Conservation (phyloP, 1,284 basidiomycete genomes). For the Neonothopanus nambi region DNA sequence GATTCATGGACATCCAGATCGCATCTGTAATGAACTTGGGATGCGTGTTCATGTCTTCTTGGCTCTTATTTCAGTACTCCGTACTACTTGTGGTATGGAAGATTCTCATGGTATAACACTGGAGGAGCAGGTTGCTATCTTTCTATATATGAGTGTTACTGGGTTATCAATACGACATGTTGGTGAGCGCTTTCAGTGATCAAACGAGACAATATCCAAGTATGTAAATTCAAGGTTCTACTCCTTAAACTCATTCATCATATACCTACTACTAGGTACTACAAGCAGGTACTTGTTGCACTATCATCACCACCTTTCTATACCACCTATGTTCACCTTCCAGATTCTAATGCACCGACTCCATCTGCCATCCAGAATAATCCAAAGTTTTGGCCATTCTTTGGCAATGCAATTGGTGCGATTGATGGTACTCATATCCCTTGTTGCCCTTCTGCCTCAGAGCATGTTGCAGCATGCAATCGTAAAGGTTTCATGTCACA, state of each 20-base stretch:
- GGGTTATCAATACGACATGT: neutral
- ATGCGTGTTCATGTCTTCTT: slow-evolving; percentile 20
- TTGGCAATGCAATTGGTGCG: slow-evolving; percentile 24
- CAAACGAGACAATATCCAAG: slow-evolving; percentile 10
- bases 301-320: slow-evolving; percentile 10
- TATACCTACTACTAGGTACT: slow-evolving; percentile 5
- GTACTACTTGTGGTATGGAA: neutral
- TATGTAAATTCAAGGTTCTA: neutral
- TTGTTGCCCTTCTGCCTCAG: slow-evolving; percentile 14
- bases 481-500: slow-evolving; percentile 15
- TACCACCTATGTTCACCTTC: slow-evolving; percentile 4
- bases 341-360: neutral
- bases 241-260: neutral
- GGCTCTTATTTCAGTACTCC: neutral
- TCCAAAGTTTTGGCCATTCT: slow-evolving; percentile 25
- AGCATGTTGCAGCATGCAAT: slow-evolving; percentile 14
- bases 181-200: neutral
- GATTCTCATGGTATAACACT: neutral
- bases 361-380: slow-evolving; percentile 1
- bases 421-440: slow-evolving; percentile 28
- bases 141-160: slow-evolving; percentile 5
- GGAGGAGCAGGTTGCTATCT: slow-evolving; percentile 5
- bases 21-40: slow-evolving; percentile 27
- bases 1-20: slow-evolving; percentile 27
- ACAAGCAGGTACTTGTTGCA: neutral